A percentile compares a stretch with the other conserved stretches of the same genome.
phyloP scores from a whole-genome alignment of 106 monocot species.

The Posidonia australis region DNA sequence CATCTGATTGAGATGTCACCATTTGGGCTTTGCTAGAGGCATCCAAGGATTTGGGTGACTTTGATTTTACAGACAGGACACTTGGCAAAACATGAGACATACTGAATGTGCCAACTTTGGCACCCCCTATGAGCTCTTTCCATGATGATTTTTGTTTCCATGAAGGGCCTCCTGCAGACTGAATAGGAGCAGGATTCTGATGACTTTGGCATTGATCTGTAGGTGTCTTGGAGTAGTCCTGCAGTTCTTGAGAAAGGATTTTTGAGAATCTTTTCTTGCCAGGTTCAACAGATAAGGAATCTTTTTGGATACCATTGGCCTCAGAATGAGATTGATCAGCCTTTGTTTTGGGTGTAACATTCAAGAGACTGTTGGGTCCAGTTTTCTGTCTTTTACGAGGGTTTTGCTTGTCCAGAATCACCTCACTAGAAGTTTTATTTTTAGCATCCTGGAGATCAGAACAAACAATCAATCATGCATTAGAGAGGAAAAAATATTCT shows the following conservation, averaged over 20 bases:
- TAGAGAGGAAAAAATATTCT: not conserved
- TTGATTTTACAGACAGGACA: not conserved
- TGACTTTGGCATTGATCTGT: slow-evolving; percentile 7
- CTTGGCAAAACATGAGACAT: slow-evolving; percentile 37
- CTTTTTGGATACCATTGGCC: not conserved
- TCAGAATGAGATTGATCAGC: not conserved
- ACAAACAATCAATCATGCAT: not conserved
- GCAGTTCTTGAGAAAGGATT: not conserved
- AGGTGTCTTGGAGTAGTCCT: not conserved
- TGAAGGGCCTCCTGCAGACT: slow-evolving; percentile 18
- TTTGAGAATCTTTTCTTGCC: slow-evolving; percentile 5
- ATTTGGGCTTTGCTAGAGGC: slow-evolving; percentile 1
- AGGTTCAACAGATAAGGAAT: not conserved
- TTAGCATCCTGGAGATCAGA: slow-evolving; percentile 29
- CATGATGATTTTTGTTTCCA: slow-evolving; percentile 90
- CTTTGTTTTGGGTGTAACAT: slow-evolving; percentile 12
- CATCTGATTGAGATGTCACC: not conserved
- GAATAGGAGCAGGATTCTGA: not conserved
- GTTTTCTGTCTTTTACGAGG: slow-evolving; percentile 24
- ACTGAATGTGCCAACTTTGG: slow-evolving; percentile 31
- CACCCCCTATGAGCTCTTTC: slow-evolving; percentile 68
- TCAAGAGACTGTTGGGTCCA: slow-evolving; percentile 10
- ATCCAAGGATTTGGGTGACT: slow-evolving; percentile 2
- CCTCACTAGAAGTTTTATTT: slow-evolving; percentile 1
- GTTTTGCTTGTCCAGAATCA: slow-evolving; percentile 7